Conservation (phyloP, 148 eudicot genomes). For the Simmondsia chinensis region DNA sequence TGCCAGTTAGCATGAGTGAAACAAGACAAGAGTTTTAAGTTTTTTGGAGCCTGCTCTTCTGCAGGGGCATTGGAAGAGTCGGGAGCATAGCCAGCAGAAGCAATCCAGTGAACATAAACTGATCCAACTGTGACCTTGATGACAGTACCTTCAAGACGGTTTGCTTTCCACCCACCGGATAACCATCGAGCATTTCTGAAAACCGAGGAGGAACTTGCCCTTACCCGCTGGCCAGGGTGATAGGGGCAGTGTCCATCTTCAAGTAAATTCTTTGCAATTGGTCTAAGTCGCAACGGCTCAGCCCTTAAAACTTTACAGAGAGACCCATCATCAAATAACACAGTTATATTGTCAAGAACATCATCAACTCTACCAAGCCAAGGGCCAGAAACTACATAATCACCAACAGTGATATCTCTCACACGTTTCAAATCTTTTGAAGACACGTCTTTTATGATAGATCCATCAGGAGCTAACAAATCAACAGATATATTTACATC, state of each 20-base stretch:
- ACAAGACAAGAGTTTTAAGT: conserved; percentile 72
- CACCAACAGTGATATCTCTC: conserved; percentile 73
- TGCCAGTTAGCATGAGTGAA: conserved; percentile 92
- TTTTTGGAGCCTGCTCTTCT: conserved; percentile 88
- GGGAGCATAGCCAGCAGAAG: conserved; percentile 92
- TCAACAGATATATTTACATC: conserved; percentile 65
- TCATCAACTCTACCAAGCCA: conserved; percentile 97
- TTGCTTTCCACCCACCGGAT: conserved; percentile 78
- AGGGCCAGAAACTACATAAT: conserved; percentile 80
- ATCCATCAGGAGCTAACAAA: conserved; percentile 53
- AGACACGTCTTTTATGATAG: conserved; percentile 40
- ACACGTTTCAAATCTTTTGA: conserved; percentile 70
- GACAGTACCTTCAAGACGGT: conserved; percentile 76
- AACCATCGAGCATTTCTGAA: conserved; percentile 81
- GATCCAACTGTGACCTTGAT: conserved; percentile 76
- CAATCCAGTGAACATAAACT: conserved; percentile 86
- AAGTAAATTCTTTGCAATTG: conserved; percentile 49
- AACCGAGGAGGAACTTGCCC: conserved; percentile 76
- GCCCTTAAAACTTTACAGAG: conserved; percentile 78
- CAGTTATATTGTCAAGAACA: conserved; percentile 78
- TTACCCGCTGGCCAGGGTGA: conserved; percentile 92
- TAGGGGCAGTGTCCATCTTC: conserved; percentile 93
- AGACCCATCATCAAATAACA: conserved; percentile 82
- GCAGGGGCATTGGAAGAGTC: conserved; percentile 77
- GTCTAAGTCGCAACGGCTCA: conserved; percentile 79